Evolutionary conservation across 177 flowering plant species (phyloP).

Genomic region (Tripterygium wilfordii): DNA sequence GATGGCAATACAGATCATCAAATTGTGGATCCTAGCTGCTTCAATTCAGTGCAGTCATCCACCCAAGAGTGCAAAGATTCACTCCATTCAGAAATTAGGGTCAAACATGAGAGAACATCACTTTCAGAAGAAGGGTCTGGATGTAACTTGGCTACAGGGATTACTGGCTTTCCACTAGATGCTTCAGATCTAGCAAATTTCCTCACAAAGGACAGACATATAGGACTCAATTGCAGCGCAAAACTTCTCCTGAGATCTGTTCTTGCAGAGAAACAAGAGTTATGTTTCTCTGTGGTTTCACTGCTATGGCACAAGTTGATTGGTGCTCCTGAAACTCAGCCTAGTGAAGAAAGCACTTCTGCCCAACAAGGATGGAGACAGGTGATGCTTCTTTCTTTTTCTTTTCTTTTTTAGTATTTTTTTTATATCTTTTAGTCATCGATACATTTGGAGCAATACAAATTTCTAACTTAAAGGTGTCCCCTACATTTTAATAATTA

Average conservation of each 20-base stretch:
- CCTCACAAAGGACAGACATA: slow-evolving; percentile 81
- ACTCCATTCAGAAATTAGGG: slow-evolving; percentile 19
- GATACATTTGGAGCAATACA: too few species aligned
- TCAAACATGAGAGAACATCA: slow-evolving; percentile 31
- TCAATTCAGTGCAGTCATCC: slow-evolving; percentile 28
- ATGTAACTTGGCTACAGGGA: slow-evolving; percentile 38
- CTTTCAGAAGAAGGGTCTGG: slow-evolving; percentile 29
- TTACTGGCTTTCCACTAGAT: slow-evolving; percentile 60
- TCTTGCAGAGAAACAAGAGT: slow-evolving; percentile 78
- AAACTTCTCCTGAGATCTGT: slow-evolving; percentile 68
- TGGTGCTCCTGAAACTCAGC: slow-evolving; percentile 80
- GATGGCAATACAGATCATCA: slow-evolving; percentile 28
- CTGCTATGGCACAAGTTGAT: slow-evolving; percentile 89
- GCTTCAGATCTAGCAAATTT: slow-evolving; percentile 93
- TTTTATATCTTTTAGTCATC: not conserved
- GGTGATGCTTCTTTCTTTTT: slow-evolving; percentile 36
- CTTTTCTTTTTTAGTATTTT: not conserved
- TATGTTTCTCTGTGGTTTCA: slow-evolving; percentile 93
- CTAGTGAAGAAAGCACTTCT: slow-evolving; percentile 86
- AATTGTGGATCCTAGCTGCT: slow-evolving; percentile 22
- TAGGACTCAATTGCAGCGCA: slow-evolving; percentile 76
- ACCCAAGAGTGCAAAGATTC: slow-evolving; percentile 15
- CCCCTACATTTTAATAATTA: too few species aligned
- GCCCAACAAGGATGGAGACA: slow-evolving; percentile 99
- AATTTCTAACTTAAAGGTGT: too few species aligned